Evolutionary conservation across 2,329 filamentous ascomycete species (phyloP).

Genomic region (Helotiales sp.): DNA sequence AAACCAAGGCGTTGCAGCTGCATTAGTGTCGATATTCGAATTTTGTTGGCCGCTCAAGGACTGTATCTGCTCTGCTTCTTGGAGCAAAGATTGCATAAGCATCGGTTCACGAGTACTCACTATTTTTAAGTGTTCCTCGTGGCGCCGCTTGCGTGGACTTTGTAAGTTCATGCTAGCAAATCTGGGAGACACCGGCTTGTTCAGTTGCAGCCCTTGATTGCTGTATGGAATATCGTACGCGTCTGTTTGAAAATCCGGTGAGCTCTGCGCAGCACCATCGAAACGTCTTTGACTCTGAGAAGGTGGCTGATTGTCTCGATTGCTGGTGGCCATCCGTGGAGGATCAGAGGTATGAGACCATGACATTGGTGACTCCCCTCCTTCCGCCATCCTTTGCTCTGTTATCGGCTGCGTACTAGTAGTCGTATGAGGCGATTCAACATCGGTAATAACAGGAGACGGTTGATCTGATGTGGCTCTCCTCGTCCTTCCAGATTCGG

Average conservation of each 20-base stretch:
- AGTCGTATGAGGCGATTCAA: background rate
- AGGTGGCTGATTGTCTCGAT: background rate
- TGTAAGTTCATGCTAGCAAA: background rate
- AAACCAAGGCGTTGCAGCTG: slow-evolving; percentile 13
- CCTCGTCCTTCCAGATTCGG: slow-evolving; percentile 5
- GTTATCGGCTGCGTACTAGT: background rate
- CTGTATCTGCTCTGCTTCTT: background rate
- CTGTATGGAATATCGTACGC: background rate
- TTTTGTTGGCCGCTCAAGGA: background rate
- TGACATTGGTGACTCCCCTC: slow-evolving; percentile 15
- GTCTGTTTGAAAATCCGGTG: background rate
- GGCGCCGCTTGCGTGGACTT: background rate
- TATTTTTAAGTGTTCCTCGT: background rate
- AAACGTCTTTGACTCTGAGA: background rate
- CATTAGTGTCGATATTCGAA: background rate
- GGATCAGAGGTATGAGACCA: slow-evolving; percentile 12
- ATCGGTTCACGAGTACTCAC: background rate
- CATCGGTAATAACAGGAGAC: background rate
- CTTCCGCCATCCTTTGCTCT: background rate
- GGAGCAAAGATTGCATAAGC: background rate
- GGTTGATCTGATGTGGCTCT: background rate
- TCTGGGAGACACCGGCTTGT: background rate
- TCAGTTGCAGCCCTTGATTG: background rate
- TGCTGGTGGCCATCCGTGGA: slow-evolving; percentile 1
- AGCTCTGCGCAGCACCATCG: background rate